Evolutionary conservation across 106 monocot species (phyloP).

Genomic region (Dendrobium nobile): DNA sequence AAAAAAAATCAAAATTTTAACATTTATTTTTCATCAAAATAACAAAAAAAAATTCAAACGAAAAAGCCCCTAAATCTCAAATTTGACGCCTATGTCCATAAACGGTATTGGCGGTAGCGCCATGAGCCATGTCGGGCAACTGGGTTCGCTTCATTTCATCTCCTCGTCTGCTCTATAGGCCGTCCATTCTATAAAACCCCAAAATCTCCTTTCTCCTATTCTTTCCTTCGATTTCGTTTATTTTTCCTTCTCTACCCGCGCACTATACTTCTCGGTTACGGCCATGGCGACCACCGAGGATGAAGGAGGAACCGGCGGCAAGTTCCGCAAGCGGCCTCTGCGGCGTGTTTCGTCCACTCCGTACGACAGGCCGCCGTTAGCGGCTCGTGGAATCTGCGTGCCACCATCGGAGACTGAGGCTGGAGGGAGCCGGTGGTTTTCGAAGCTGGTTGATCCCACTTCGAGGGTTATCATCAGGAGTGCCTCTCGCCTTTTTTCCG

Average conservation of each 20-base stretch:
- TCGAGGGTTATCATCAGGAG: conserved; percentile 33
- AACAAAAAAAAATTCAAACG: too few relatives aligned
- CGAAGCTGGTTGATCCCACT: conserved; percentile 57
- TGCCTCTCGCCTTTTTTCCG: conserved; percentile 45
- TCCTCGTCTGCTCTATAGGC: neutral
- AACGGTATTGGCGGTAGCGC: neutral
- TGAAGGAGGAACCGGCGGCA: conserved; percentile 42
- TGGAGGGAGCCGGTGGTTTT: conserved; percentile 35
- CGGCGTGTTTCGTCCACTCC: conserved; percentile 32
- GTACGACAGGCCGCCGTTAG: conserved; percentile 40
- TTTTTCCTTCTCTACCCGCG: neutral
- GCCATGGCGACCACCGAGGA: conserved; percentile 21
- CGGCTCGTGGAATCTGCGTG: conserved; percentile 1
- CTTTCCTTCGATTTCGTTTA: neutral
- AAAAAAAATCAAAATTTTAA: too few relatives aligned
- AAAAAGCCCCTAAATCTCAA: too few relatives aligned
- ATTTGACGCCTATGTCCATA: too few relatives aligned
- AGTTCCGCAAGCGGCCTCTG: conserved; percentile 26
- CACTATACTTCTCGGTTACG: neutral
- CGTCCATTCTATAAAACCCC: neutral
- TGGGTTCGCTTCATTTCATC: neutral
- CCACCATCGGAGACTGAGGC: neutral
- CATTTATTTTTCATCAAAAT: too few relatives aligned
- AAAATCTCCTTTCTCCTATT: conserved; percentile 8
- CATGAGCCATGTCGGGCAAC: neutral